Evolutionary conservation across 2,329 filamentous ascomycete species (phyloP).

Genomic region (Exophiala sideris): DNA sequence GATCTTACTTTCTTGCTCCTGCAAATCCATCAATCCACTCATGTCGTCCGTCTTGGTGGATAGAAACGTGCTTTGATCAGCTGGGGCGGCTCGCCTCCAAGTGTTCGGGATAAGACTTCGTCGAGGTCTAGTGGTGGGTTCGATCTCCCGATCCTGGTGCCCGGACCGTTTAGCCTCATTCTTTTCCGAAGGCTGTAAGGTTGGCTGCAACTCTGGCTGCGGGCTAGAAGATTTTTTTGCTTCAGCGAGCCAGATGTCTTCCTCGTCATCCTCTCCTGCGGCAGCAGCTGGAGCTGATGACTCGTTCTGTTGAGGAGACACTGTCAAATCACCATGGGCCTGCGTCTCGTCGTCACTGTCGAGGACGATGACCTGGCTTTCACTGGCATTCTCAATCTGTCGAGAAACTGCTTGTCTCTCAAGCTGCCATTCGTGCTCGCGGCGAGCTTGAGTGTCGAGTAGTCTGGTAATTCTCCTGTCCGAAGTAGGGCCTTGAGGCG

Average conservation of each 20-base stretch:
- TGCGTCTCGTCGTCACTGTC: slow-evolving; percentile 29
- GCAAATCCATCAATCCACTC: slow-evolving; percentile 23
- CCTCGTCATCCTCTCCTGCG: slow-evolving; percentile 34
- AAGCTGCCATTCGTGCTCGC: slow-evolving; percentile 43
- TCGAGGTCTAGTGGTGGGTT: slow-evolving; percentile 25
- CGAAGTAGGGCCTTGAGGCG: slow-evolving; percentile 1
- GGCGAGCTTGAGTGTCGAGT: slow-evolving; percentile 22
- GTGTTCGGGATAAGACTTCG: slow-evolving; percentile 32
- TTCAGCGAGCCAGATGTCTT: slow-evolving; percentile 46
- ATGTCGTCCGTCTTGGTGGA: slow-evolving; percentile 17
- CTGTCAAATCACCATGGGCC: no score
- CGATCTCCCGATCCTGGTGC: slow-evolving; percentile 15
- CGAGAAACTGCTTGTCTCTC: slow-evolving; percentile 45
- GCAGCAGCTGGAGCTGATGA: background rate
- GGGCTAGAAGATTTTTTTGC: slow-evolving; percentile 39
- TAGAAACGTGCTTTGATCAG: slow-evolving; percentile 22
- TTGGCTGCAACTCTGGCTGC: slow-evolving; percentile 24
- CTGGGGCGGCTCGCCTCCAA: slow-evolving; percentile 30
- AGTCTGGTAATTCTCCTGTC: background rate
- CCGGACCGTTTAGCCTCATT: slow-evolving; percentile 2
- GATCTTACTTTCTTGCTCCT: slow-evolving; percentile 14
- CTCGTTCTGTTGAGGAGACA: no score
- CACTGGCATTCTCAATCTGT: slow-evolving; percentile 42
- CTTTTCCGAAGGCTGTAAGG: background rate
- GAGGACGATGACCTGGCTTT: slow-evolving; percentile 44